phyloP scores from a whole-genome alignment of 2,329 filamentous ascomycete species.

The Pseudogymnoascus sp. region DNA sequence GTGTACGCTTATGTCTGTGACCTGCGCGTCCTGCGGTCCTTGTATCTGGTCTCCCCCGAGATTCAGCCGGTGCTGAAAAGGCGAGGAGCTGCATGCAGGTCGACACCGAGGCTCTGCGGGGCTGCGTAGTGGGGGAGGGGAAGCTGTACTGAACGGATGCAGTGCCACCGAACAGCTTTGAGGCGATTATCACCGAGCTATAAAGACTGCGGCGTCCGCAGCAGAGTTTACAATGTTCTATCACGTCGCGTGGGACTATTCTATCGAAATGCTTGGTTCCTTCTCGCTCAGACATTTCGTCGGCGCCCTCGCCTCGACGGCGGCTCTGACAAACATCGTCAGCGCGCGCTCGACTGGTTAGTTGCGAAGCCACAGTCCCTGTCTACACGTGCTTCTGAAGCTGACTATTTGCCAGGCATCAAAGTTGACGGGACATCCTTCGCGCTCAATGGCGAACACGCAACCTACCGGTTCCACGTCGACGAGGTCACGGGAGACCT shows the following conservation, averaged over 20 bases:
- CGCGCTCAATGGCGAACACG: conserved; percentile 44
- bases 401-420: conserved; percentile 33
- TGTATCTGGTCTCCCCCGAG: neutral
- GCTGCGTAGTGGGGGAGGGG: neutral
- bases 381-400: neutral
- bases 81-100: neutral
- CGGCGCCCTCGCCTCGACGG: neutral
- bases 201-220: neutral
- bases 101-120: neutral
- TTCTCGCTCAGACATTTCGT: neutral
- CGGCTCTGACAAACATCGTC: neutral
- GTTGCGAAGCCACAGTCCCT: neutral
- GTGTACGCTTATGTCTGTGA: neutral
- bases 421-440: conserved; percentile 47
- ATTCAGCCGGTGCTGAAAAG: neutral
- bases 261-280: neutral
- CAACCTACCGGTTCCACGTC: conserved; percentile 57
- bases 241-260: neutral
- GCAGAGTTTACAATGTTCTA: neutral
- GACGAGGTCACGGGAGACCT: conserved; percentile 47
- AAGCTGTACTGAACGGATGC: neutral
- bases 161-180: neutral
- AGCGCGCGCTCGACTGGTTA: neutral
- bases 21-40: neutral
- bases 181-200: neutral